Percentiles rank a stretch among this genome's conserved stretches.
These are phyloP conservation scores for Kokia cookei DNA, from an alignment of 441 rosid genomes.

Conservation along the genomic window DNA sequence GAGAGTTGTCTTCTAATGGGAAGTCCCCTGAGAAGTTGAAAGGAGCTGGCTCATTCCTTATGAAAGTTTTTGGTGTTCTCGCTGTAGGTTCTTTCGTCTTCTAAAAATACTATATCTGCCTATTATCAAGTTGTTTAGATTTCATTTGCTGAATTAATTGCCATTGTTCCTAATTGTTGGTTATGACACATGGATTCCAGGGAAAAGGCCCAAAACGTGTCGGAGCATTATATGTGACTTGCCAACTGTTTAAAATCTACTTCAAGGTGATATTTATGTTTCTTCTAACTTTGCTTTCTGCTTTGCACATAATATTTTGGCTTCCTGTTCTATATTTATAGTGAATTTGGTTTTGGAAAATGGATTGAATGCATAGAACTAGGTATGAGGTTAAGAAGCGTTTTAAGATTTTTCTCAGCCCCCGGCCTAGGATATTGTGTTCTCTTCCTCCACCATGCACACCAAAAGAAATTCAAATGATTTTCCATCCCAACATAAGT, in stretches of 20 bases:
- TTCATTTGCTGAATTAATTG: neutral
- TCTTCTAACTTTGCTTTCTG: neutral
- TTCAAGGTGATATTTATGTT: conserved; percentile 57
- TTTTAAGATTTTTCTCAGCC: neutral
- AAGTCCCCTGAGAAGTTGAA: conserved; percentile 90
- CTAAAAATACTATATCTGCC: neutral
- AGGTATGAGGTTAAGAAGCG: neutral
- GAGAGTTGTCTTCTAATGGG: conserved; percentile 65
- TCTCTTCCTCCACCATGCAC: neutral
- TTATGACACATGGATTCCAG: conserved; percentile 29
- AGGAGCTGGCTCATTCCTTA: conserved; percentile 91
- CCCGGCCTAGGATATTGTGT: neutral
- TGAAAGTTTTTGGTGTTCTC: conserved; percentile 93
- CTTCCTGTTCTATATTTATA: neutral
- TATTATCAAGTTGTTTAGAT: neutral
- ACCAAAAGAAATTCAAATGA: neutral
- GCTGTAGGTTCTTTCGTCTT: conserved; percentile 53
- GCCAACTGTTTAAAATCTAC: conserved; percentile 90
- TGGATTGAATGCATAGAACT: neutral
- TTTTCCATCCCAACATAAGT: neutral
- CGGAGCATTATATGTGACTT: conserved; percentile 91
- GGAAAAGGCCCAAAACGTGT: conserved; percentile 95
- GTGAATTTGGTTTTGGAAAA: neutral
- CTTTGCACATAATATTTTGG: neutral
- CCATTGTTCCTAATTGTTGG: conserved; percentile 5